Base-by-base conservation (phyloP, 257 asterid genomes). In the Solanum chiquidenum region DNA sequence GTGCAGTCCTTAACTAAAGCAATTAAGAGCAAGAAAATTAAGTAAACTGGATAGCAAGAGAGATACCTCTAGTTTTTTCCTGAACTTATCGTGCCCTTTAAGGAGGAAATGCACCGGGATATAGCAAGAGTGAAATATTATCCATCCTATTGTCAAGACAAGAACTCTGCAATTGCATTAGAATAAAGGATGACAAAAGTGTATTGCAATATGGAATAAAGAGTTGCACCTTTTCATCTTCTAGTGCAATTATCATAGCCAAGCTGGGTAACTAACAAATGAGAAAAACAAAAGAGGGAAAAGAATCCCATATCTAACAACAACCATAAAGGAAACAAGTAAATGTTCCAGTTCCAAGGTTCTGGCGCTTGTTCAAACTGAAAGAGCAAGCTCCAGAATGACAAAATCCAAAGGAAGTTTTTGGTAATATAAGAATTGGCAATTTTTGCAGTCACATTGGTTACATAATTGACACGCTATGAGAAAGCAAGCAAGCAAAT, bases 301-400 rank as follows among this genome's bases (percentile, higher is more conserved):
- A 90, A 97, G 96, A 85, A 97, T 11, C 33, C 93, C 94, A 90
- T 96, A 97, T 94, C 99, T 91, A 89, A 95, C 94, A 52, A 86
- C 88, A 99, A 97, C 99, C 99, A 95, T 89, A 97, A 87, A 72
- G 99, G 99, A 90, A 97, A 97, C 92, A 97, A 92, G 91, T 97
- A 92, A 58, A 92, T 64, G 60, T 96, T 97, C 99, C 99, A 97
- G 91, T 95, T 97, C 99, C 99, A 96, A n/a, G 98, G 98, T 77
- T 96, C 98, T 37, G 99, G 98, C 83, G 99, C 94, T 97, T 96
- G 93, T 9, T 33, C 2, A 34, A 72, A 72, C 46, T 34, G 80
- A 73, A 34, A 72, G 14, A 40, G 27, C 46, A 73, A 34, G 80
- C 7, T 73, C 80, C 29, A 73, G 21, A 34, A 34, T 3, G n/a